These are phyloP conservation scores for Echinochloa phyllopogon DNA, from an alignment of 176 grass and related monocot genomes.

Conservation along the genomic window DNA sequence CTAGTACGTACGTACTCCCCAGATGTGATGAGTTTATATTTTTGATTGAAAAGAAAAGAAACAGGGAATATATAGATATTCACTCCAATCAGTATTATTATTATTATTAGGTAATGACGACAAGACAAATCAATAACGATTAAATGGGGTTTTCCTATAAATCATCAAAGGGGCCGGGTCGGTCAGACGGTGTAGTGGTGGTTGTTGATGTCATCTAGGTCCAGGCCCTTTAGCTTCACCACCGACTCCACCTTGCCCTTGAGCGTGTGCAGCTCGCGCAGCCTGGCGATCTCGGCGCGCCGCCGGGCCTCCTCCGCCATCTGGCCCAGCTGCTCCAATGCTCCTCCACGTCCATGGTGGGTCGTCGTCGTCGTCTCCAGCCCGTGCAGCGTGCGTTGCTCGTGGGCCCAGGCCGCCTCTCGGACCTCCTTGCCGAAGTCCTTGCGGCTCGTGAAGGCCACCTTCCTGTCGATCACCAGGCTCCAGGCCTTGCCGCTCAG, in stretches of 20 bases:
- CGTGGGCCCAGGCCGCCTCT: conserved; percentile 53
- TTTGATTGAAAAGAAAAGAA: no score
- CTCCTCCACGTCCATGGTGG: no score
- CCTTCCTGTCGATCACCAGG: conserved; percentile 56
- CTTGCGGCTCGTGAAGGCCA: conserved; percentile 59
- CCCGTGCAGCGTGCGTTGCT: conserved; percentile 63
- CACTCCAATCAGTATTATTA: no score
- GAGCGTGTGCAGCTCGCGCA: conserved; percentile 61
- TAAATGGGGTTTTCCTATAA: no score
- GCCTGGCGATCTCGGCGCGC: conserved; percentile 59
- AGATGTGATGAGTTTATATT: no score
- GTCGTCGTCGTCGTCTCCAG: not conserved
- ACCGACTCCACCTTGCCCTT: conserved; percentile 65
- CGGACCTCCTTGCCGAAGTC: conserved; percentile 50
- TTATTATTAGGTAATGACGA: no score
- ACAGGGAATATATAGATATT: no score
- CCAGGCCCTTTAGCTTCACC: conserved; percentile 51
- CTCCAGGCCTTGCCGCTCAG: conserved; percentile 71
- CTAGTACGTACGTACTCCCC: no score
- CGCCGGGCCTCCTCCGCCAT: conserved; percentile 63
- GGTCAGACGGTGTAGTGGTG: not conserved
- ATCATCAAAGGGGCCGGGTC: no score
- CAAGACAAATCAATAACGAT: no score
- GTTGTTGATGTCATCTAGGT: conserved; percentile 53
- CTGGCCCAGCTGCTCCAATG: conserved; percentile 34